Percentiles rank a stretch among this genome's conserved stretches.
Conservation (phyloP, 1,284 basidiomycete genomes). For the Sporisorium iseilematis-ciliati region DNA sequence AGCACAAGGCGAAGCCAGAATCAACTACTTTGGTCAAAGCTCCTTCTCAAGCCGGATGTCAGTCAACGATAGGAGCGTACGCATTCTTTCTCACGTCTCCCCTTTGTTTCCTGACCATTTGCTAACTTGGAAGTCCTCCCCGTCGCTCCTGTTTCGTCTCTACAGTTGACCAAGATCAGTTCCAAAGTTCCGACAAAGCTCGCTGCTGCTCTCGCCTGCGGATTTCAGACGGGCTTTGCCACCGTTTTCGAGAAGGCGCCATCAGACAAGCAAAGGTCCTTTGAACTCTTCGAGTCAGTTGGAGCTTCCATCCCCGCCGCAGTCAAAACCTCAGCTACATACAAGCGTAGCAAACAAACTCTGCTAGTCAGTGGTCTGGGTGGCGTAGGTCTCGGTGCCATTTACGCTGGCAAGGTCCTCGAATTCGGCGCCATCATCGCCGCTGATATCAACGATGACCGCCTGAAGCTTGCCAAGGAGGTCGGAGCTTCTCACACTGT, state of each 20-base stretch:
- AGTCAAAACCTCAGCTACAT: conserved; percentile 1
- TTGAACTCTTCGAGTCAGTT: conserved; percentile 19
- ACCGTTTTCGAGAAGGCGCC: conserved; percentile 38
- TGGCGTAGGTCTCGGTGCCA: conserved; percentile 28
- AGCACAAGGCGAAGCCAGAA: conserved; percentile 12
- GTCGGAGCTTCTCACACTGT: conserved; percentile 27
- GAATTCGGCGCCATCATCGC: conserved; percentile 29
- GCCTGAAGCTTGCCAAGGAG: conserved; percentile 30
- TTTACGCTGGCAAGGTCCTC: conserved; percentile 26
- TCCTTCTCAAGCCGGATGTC: conserved; percentile 38
- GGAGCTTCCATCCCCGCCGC: conserved; percentile 16
- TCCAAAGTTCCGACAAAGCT: conserved; percentile 27
- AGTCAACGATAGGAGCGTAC: conserved; percentile 28
- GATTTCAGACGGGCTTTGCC: conserved; percentile 36
- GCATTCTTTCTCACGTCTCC: neutral
- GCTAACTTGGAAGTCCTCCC: no score
- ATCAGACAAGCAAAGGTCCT: conserved; percentile 19
- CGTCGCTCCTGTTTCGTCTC: no score
- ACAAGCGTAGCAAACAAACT: conserved; percentile 31
- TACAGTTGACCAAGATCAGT: conserved; percentile 35
- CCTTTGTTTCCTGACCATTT: no score
- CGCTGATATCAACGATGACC: conserved; percentile 23
- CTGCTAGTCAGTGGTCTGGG: conserved; percentile 30
- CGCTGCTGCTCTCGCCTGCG: conserved; percentile 27
- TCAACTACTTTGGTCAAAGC: conserved; percentile 42